Base-by-base conservation (phyloP, 2,329 filamentous ascomycete genomes). In the Ustulina deusta region DNA sequence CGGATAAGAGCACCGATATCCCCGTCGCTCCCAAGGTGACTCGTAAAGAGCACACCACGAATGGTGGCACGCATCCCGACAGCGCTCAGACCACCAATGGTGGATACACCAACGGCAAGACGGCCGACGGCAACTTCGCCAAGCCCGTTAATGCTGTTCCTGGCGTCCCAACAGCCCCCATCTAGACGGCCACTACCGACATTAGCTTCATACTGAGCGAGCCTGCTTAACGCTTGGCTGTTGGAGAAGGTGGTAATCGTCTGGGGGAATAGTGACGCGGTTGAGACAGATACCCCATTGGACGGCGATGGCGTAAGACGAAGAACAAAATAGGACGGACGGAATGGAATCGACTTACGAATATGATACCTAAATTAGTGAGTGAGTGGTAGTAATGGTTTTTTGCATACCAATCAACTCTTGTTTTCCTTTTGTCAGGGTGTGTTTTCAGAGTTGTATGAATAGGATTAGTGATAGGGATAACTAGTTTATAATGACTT, bases 1-100 rank as follows among this genome's bases (percentile, higher is more conserved):
- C 94, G 11, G 84, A 87, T 63, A 90, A 91, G 81, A 93, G 92
- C 48, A 85, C 82, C 27, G 87, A 91, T 75, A 86, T 97, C 49
- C 94, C 94, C 1, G 78, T 76, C n/a, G 82, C 85, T 2, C 86
- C 86, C 27, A 78, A 81, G 64, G 81, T 89, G 13, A 79, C 81
- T 65, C 81, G 82, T 68, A 89, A 88, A 80, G 69, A 78, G 3
- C 81, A 83, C 59, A 66, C 68, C 25, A 57, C 38, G 46, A 71
- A n/a, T 22, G 60, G 67, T 36, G 70, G 58, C 27, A 55, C 29
- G 6, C 42, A 69, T 27, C 22, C 25, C 38, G 72, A 72, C 25
- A 69, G 73, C 32, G 70, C 48, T 17, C 72, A 65, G 25, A 17
- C 34, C 22, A 56, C 60, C 3, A 66, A 60, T 29, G 56, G 65